These are phyloP conservation scores for Xylariaceae sp. DNA, from an alignment of 2,329 filamentous ascomycete species.

Conservation along the genomic window DNA sequence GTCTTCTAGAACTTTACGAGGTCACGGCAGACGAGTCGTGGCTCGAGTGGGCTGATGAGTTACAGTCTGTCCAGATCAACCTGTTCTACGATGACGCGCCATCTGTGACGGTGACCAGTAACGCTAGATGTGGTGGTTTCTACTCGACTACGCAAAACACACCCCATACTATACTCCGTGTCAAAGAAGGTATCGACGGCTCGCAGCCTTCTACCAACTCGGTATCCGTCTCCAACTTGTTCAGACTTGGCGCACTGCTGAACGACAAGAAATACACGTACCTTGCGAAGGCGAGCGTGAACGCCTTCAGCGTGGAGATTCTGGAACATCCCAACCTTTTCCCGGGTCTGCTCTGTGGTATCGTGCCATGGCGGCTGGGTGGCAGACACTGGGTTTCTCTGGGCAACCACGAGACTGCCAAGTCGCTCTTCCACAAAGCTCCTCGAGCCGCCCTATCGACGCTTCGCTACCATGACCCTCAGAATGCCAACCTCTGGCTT, in stretches of 20 bases:
- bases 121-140: conserved; percentile 56
- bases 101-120: conserved; percentile 33
- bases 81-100: conserved; percentile 67
- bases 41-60: conserved; percentile 71
- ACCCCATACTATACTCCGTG: conserved; percentile 69
- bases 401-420: conserved; percentile 5
- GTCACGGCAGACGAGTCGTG: conserved; percentile 70
- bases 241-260: conserved; percentile 68
- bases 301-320: conserved; percentile 85
- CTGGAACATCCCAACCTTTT: conserved; percentile 92
- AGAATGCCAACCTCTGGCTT: conserved; percentile 20
- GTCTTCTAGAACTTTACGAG: conserved; percentile 78
- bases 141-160: conserved; percentile 63
- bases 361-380: conserved; percentile 71
- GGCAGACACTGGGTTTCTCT: conserved; percentile 40
- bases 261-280: conserved; percentile 58
- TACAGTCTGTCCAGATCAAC: conserved; percentile 70
- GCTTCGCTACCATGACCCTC: conserved; percentile 23
- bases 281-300: conserved; percentile 67
- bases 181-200: conserved; percentile 95
- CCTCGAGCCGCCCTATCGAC: conserved; percentile 27
- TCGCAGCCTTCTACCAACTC: conserved; percentile 87
- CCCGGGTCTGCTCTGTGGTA: conserved; percentile 67
- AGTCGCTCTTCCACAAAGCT: conserved; percentile 21
- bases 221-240: conserved; percentile 79